Evolutionary conservation across 2,329 filamentous ascomycete species (phyloP), one percentile per base, ranked within the genome.

Genomic region (Penicillium sp.): DNA sequence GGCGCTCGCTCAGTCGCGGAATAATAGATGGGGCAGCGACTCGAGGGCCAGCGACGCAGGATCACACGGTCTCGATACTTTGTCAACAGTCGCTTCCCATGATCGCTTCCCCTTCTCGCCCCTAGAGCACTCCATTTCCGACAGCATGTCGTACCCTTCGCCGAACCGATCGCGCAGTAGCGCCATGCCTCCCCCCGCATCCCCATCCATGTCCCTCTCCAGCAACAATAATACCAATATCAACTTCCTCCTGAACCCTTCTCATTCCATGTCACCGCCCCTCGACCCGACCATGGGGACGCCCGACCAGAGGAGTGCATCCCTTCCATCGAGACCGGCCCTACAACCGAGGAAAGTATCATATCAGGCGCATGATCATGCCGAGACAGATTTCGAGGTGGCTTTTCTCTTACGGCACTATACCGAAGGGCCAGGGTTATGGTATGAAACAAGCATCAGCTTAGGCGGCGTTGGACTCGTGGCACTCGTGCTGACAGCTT

Each of bases 371-470:
- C 65, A 72, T 21, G 54, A 54, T 5, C 56, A 68, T 21, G 64
- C 64, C 15, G 75, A 79, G 28, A 68, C 62, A 29, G 80, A 84
- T 47, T 79, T 82, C 56, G 82, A 85, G 60, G 75, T 81, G 52
- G 79, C 81, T n/a, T 85, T 81, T 59, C 72, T 85, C 1, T 70
- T 85, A 45, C 73, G 82, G 24, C 81, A 84, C 66, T 85, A 84
- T 62, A 80, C 81, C 2, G 82, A 85, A 66, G 78, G 77, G 0
- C 77, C 82, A 23, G 83, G 82, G 6, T 79, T 81, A 59, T 85
- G 83, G 82, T 78, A 65, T 62, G 74, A 56, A 39, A 28, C 34
- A 41, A 15, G 9, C 15, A 29, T 13, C 18, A 26, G 33, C 28
- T 9, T 31, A 48, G 28, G 8, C 28, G 10, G 10, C 28, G 10